phyloP scores from a whole-genome alignment of 1,139 yeast species.

The Nakaseomyces delphensis region DNA sequence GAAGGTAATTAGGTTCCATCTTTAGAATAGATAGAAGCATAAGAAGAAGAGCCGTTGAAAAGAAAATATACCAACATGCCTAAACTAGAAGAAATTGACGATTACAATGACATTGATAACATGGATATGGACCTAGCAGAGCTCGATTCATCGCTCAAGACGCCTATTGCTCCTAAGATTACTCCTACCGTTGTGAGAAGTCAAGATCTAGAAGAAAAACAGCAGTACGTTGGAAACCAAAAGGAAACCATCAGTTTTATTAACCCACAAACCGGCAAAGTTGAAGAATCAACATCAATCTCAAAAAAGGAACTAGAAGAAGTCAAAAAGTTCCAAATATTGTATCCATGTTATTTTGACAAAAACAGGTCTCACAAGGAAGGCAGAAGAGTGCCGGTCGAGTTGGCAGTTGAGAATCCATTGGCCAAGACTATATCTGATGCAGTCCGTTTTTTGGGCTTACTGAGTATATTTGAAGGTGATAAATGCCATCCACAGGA shows the following conservation, averaged over 20 bases:
- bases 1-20: no score
- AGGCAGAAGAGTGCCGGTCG: constrained; percentile 71
- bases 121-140: constrained; percentile 90
- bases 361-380: constrained; percentile 61
- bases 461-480: constrained; percentile 51
- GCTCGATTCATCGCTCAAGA: constrained; percentile 64
- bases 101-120: constrained; percentile 76
- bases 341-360: constrained; percentile 93
- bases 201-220: constrained; percentile 41
- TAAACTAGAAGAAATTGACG: constrained; percentile 72
- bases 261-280: constrained; percentile 23
- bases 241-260: constrained; percentile 21
- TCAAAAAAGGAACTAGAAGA: constrained; percentile 38
- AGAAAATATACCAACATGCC: no score
- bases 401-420: constrained; percentile 74
- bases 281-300: constrained; percentile 23
- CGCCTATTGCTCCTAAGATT: constrained; percentile 64
- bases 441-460: constrained; percentile 36
- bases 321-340: constrained; percentile 56
- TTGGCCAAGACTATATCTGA: constrained; percentile 75
- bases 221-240: constrained; percentile 5
- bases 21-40: no score
- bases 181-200: constrained; percentile 53
- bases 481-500: constrained; percentile 93
- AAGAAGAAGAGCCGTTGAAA: no score